Percentiles rank a stretch among this genome's conserved stretches.
These are phyloP conservation scores for Knoxdaviesia capensis DNA, from an alignment of 2,329 filamentous ascomycete genomes.

Conservation along the genomic window DNA sequence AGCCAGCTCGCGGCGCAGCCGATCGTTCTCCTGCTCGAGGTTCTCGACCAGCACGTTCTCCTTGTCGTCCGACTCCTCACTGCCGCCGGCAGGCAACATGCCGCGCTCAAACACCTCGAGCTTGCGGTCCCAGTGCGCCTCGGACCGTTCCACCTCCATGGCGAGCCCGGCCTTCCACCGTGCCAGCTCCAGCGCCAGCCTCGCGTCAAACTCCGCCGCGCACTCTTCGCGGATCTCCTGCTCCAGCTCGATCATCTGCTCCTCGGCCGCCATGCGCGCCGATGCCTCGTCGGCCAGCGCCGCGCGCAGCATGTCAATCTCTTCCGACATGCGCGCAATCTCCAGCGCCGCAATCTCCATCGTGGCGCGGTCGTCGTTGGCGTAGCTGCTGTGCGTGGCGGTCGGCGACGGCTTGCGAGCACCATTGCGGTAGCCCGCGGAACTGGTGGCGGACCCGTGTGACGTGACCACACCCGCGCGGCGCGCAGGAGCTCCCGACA, in stretches of 20 bases:
- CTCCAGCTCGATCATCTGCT: slow-evolving; percentile 48
- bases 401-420: slow-evolving; percentile 11
- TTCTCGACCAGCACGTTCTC: slow-evolving; percentile 42
- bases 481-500: slow-evolving; percentile 1
- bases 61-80: slow-evolving; percentile 31
- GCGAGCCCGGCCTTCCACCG: slow-evolving; percentile 68
- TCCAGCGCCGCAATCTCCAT: slow-evolving; percentile 69
- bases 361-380: slow-evolving; percentile 40
- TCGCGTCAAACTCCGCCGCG: slow-evolving; percentile 64
- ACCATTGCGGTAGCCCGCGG: no score
- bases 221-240: slow-evolving; percentile 78
- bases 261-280: slow-evolving; percentile 50
- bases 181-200: slow-evolving; percentile 52
- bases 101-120: slow-evolving; percentile 42
- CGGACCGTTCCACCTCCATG: slow-evolving; percentile 57
- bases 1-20: slow-evolving; percentile 42
- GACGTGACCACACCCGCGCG: neutral
- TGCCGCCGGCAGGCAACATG: slow-evolving; percentile 18
- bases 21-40: slow-evolving; percentile 51
- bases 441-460: neutral
- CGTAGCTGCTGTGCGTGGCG: slow-evolving; percentile 7
- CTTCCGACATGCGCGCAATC: slow-evolving; percentile 56
- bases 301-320: slow-evolving; percentile 54
- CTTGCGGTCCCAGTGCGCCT: slow-evolving; percentile 78
- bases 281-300: slow-evolving; percentile 53